These are phyloP conservation scores for Hypoxylon sp. DNA, from an alignment of 2,329 filamentous ascomycete genomes.

Conservation along the genomic window DNA sequence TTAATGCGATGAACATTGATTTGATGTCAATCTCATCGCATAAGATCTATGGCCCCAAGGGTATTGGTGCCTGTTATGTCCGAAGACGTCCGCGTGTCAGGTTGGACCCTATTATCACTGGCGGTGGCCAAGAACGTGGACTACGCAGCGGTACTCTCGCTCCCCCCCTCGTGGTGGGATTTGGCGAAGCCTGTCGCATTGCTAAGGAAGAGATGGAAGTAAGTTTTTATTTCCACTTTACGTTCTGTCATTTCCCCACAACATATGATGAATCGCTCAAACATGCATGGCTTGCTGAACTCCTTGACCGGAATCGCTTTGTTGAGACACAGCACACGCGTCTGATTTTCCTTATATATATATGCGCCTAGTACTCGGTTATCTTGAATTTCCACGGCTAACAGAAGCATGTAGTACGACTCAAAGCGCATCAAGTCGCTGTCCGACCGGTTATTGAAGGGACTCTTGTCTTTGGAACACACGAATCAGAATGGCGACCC, in stretches of 20 bases:
- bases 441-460: constrained; percentile 86
- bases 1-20: constrained; percentile 98
- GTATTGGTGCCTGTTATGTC: constrained; percentile 96
- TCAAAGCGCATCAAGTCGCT: constrained; percentile 85
- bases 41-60: constrained; percentile 99
- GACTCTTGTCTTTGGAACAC: constrained; percentile 90
- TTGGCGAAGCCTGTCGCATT: constrained; percentile 95
- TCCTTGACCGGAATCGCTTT: constrained; percentile 71
- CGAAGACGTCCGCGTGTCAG: constrained; percentile 92
- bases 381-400: constrained; percentile 18
- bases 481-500: constrained; percentile 91
- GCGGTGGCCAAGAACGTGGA: constrained; percentile 95
- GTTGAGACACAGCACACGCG: constrained; percentile 77
- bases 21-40: constrained; percentile 99
- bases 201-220: constrained; percentile 92
- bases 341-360: constrained; percentile 65
- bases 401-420: constrained; percentile 78
- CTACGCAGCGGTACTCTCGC: constrained; percentile 94
- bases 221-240: constrained; percentile 62
- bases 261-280: constrained; percentile 83
- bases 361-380: constrained; percentile 13
- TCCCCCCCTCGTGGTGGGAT: constrained; percentile 89
- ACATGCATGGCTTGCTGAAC: constrained; percentile 95
- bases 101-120: constrained; percentile 94
- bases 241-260: constrained; percentile 41